Base-by-base conservation (phyloP, 192 early-diverging fungal species). In the Coemansia sp. region DNA sequence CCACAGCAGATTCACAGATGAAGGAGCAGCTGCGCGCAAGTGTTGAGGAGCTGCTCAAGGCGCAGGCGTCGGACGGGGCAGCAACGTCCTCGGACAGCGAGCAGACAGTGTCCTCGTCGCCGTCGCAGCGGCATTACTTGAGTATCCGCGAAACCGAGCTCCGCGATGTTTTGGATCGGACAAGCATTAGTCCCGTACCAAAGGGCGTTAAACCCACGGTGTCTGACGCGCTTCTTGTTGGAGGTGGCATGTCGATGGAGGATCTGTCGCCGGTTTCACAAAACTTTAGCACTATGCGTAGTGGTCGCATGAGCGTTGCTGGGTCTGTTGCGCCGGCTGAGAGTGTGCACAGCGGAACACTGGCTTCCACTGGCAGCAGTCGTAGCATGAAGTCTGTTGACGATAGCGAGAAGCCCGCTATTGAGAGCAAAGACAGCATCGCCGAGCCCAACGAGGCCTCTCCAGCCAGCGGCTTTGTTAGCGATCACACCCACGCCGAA, bases 11-110 rank as follows among this genome's bases (percentile, higher is more conserved):
- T 52, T 61, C 71, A 32, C 60, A 76, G 48, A 55, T 82, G 32
- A 82, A 71, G 66, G 74, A 82, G 71, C 74, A 82, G 71, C 71
- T 82, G 49, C 74, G 79, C 11, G 79, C 79, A 7, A 76, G 79
- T 21, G 62, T 82, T 11, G 79, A 82, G 51, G 79, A 69, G 18
- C 65, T 82, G 6, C 69, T 66, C 13, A 67, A 56, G 51, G 55
- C 64, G 54, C 74, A 69, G 13, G 32, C 57, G 62, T 48, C 65
- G 12, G 71, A 72, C 6, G 47, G 18, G 19, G 66, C 71, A 37
- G 41, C 59, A 41, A 26, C 26, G 19, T 54, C 51, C 9, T 82
- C 79, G 0, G 79, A 82, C 65, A 46, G 69, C n/a, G 79, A 82
- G 66, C 71, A 70, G 11, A 61, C 77, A 10, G 58, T 63, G 16